phyloP scores from a whole-genome alignment of 2,329 filamentous ascomycete genomes.

The Neonectria ditissima region DNA sequence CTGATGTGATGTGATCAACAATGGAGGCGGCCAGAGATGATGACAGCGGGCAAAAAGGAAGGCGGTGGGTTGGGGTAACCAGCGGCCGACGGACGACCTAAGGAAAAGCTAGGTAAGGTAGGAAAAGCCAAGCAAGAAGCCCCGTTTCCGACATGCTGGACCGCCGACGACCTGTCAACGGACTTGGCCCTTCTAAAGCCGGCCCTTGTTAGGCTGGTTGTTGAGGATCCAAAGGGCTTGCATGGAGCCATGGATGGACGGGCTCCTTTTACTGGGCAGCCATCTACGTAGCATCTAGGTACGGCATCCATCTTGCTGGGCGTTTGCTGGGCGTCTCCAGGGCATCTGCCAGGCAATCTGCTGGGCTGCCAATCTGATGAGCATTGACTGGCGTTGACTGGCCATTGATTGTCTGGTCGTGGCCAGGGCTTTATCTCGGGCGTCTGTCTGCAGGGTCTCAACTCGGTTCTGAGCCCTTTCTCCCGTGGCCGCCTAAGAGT shows the following conservation, averaged over 20 bases:
- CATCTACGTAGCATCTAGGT: no score
- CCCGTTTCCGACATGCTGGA: conserved; percentile 20
- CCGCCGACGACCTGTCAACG: conserved; percentile 14
- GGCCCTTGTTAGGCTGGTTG: neutral
- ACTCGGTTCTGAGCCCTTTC: neutral
- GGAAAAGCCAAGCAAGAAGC: conserved; percentile 7
- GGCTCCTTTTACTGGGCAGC: neutral
- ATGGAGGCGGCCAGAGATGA: conserved; percentile 16
- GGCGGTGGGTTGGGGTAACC: conserved; percentile 28
- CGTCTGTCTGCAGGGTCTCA: neutral
- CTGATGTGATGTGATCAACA: conserved; percentile 23
- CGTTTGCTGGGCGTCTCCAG: no score
- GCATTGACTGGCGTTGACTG: neutral
- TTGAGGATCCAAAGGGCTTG: neutral
- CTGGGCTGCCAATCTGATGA: neutral
- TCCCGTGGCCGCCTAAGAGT: neutral
- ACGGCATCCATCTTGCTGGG: no score
- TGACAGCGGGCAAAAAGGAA: conserved; percentile 19
- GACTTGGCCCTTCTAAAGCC: conserved; percentile 2
- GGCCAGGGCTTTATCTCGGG: neutral
- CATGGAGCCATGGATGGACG: neutral
- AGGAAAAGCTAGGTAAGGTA: conserved; percentile 1
- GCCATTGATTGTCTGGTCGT: neutral
- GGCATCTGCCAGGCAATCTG: neutral
- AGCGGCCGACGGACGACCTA: neutral